Evolutionary conservation across 1,139 yeast genomes (phyloP).

Genomic region (Kodamaea sp.): DNA sequence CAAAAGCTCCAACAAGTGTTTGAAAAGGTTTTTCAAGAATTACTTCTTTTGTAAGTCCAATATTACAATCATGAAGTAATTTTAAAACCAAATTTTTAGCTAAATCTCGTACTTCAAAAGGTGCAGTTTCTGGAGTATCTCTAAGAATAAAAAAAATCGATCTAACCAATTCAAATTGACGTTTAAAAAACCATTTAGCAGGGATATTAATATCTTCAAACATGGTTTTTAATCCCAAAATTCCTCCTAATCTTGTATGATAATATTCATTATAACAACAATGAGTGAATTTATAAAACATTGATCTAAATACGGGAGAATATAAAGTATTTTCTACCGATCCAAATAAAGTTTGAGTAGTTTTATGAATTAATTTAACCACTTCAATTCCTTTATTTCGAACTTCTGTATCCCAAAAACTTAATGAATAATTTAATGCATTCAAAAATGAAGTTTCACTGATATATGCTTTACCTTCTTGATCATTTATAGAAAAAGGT

Average conservation of each 20-base stretch:
- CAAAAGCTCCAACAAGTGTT: slow-evolving; percentile 79
- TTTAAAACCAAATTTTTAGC: slow-evolving; percentile 67
- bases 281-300: slow-evolving; percentile 82
- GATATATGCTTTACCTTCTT: slow-evolving; percentile 71
- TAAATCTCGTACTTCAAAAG: slow-evolving; percentile 66
- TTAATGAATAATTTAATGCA: slow-evolving; percentile 75
- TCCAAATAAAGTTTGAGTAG: slow-evolving; percentile 68
- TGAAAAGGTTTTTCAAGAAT: slow-evolving; percentile 72
- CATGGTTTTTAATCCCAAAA: slow-evolving; percentile 74
- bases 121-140: slow-evolving; percentile 89
- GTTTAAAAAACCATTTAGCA: slow-evolving; percentile 63
- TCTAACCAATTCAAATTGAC: slow-evolving; percentile 81
- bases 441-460: slow-evolving; percentile 69
- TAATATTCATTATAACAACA: slow-evolving; percentile 88
- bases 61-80: slow-evolving; percentile 63
- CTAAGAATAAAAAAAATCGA: slow-evolving; percentile 86
- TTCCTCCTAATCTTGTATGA: slow-evolving; percentile 84
- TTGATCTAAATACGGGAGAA: slow-evolving; percentile 70
- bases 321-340: slow-evolving; percentile 58
- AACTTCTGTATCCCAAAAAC: slow-evolving; percentile 71
- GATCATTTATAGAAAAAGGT: slow-evolving; percentile 69
- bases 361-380: slow-evolving; percentile 56
- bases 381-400: slow-evolving; percentile 68
- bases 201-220: slow-evolving; percentile 68
- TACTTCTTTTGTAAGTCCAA: slow-evolving; percentile 54